Percentiles rank a stretch among this genome's conserved stretches.
Conservation (phyloP, 148 eudicot species). For the Bassia scoparia region DNA sequence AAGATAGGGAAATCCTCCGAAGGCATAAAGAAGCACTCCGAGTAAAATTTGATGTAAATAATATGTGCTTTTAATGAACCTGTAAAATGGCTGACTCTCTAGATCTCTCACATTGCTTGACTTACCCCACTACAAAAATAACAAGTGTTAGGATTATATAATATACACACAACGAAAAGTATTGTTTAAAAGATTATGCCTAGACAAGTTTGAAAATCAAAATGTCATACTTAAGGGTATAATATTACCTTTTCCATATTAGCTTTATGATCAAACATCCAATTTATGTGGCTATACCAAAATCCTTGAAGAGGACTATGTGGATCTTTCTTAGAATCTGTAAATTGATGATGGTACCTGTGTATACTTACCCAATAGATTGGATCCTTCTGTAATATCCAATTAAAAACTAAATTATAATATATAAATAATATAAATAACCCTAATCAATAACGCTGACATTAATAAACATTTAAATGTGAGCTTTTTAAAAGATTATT, state of each 20-base stretch:
- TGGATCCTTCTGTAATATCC: slow-evolving; percentile 57
- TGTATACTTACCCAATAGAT: slow-evolving; percentile 91
- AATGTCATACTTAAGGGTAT: too few species aligned
- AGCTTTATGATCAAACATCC: slow-evolving; percentile 52
- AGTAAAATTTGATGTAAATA: slow-evolving; percentile 52
- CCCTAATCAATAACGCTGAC: too few species aligned
- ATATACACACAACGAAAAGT: too few species aligned
- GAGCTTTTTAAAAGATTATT: too few species aligned
- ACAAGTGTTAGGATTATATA: not conserved
- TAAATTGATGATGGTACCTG: slow-evolving; percentile 71
- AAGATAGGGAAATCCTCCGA: slow-evolving; percentile 71
- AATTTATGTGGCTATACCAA: slow-evolving; percentile 81
- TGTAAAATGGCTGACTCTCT: slow-evolving; percentile 68
- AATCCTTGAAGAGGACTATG: slow-evolving; percentile 75
- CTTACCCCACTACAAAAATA: slow-evolving; percentile 50
- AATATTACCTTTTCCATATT: slow-evolving; percentile 43
- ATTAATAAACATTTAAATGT: too few species aligned
- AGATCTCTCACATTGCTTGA: slow-evolving; percentile 67
- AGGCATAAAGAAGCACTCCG: slow-evolving; percentile 46
- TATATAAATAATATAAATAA: too few species aligned
- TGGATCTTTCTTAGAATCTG: slow-evolving; percentile 72
- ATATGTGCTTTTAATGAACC: slow-evolving; percentile 54
- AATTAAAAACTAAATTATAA: not conserved
- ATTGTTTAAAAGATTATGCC: too few species aligned
- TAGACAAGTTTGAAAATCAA: too few species aligned